Conservation (phyloP, 1,284 basidiomycete genomes). For the Farysia itapuensis region DNA sequence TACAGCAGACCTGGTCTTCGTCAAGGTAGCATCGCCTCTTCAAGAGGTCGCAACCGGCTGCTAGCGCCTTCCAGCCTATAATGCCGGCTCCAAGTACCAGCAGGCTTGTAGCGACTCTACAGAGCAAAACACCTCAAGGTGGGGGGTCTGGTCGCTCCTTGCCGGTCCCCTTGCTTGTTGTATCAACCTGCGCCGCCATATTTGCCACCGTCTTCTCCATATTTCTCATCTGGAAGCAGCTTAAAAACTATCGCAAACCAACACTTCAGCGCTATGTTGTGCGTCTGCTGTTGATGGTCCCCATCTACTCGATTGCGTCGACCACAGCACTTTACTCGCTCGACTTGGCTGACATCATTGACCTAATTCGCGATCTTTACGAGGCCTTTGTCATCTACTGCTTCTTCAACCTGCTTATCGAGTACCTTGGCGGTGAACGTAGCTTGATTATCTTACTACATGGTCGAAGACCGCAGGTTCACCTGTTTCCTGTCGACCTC, state of each 20-base stretch:
- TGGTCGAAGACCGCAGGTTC: slow-evolving; percentile 80
- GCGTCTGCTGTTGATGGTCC: slow-evolving; percentile 96
- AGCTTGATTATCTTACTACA: slow-evolving; percentile 87
- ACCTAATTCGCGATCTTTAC: slow-evolving; percentile 90
- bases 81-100: no score
- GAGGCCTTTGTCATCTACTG: slow-evolving; percentile 96
- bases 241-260: slow-evolving; percentile 66
- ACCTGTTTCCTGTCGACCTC: slow-evolving; percentile 76
- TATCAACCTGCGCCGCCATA: slow-evolving; percentile 68
- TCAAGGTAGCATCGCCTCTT: no score
- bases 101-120: no score
- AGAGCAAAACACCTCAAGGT: slow-evolving; percentile 30
- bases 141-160: slow-evolving; percentile 64
- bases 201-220: slow-evolving; percentile 73
- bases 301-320: slow-evolving; percentile 86
- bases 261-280: slow-evolving; percentile 75
- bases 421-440: slow-evolving; percentile 87
- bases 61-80: no score
- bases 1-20: no score
- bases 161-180: slow-evolving; percentile 65
- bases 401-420: slow-evolving; percentile 61
- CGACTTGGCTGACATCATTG: slow-evolving; percentile 93
- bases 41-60: no score
- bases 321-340: slow-evolving; percentile 91
- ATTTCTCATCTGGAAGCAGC: slow-evolving; percentile 80